These are phyloP conservation scores for Phialemonium atrogriseum DNA, from an alignment of 2,329 filamentous ascomycete species.

Conservation along the genomic window DNA sequence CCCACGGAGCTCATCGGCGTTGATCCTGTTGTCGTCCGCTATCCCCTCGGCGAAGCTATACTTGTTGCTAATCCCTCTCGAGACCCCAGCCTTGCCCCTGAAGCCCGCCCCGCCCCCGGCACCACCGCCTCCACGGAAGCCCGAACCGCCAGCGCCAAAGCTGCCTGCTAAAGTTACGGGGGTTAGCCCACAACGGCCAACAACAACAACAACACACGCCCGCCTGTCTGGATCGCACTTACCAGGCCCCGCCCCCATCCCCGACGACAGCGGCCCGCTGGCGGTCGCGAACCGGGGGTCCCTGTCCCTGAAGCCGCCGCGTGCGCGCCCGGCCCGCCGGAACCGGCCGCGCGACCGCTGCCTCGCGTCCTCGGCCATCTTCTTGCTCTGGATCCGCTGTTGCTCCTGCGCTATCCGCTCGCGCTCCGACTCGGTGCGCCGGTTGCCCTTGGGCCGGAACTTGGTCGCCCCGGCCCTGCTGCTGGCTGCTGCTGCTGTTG, in stretches of 20 bases:
- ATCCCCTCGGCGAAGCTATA: slow-evolving; percentile 26
- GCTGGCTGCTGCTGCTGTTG: slow-evolving; percentile 6
- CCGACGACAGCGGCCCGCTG: slow-evolving; percentile 25
- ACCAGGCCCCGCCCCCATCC: slow-evolving; percentile 5
- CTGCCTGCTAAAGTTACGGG: too few species aligned
- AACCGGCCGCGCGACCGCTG: slow-evolving; percentile 16
- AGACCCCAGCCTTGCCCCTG: slow-evolving; percentile 8
- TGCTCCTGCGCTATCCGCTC: slow-evolving; percentile 26
- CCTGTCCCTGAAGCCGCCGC: slow-evolving; percentile 17
- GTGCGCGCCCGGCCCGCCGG: slow-evolving; percentile 19
- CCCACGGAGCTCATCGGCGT: slow-evolving; percentile 46
- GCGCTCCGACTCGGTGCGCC: slow-evolving; percentile 24
- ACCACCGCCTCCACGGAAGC: slow-evolving; percentile 9
- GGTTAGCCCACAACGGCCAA: too few species aligned
- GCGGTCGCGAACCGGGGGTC: slow-evolving; percentile 21
- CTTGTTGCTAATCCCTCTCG: slow-evolving; percentile 21
- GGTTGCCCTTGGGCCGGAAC: slow-evolving; percentile 24
- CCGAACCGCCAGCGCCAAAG: slow-evolving; percentile 6
- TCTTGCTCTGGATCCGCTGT: slow-evolving; percentile 18
- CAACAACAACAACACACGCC: too few species aligned
- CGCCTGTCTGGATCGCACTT: slow-evolving; percentile 1
- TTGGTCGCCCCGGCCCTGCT: slow-evolving; percentile 10
- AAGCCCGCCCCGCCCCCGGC: slow-evolving; percentile 9
- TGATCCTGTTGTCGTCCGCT: slow-evolving; percentile 38
- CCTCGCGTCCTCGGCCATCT: slow-evolving; percentile 21